These are phyloP conservation scores for Trichoderma erinaceum DNA, from an alignment of 495 filamentous ascomycete species.

Conservation along the genomic window DNA sequence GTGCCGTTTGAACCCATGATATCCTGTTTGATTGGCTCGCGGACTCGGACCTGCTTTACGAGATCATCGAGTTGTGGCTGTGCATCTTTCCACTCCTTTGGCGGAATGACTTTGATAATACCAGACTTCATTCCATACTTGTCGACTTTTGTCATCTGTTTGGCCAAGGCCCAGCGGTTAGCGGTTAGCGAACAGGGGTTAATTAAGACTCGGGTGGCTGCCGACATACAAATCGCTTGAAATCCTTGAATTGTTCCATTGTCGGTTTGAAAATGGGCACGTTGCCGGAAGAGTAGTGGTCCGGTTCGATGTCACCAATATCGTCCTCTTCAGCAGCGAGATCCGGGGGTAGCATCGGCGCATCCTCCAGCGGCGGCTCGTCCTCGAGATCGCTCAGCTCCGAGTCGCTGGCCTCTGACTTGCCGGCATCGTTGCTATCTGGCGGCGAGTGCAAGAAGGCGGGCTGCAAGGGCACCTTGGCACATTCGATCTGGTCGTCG, in stretches of 20 bases:
- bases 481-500: constrained; percentile 14
- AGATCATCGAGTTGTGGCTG: constrained; percentile 73
- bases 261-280: constrained; percentile 94
- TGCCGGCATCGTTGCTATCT: constrained; percentile 46
- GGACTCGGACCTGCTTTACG: constrained; percentile 85
- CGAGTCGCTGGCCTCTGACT: constrained; percentile 46
- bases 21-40: constrained; percentile 95
- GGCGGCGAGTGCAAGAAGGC: constrained; percentile 45
- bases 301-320: constrained; percentile 67
- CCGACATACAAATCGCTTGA: constrained; percentile 65
- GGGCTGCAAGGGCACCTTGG: constrained; percentile 25
- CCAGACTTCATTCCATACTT: constrained; percentile 95
- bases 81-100: constrained; percentile 83
- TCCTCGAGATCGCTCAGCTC: constrained; percentile 53
- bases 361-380: constrained; percentile 31
- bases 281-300: constrained; percentile 75
- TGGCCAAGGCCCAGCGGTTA: constrained; percentile 11
- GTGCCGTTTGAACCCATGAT: constrained; percentile 90
- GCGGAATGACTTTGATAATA: constrained; percentile 92
- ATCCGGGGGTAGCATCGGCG: constrained; percentile 19
- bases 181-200: background rate
- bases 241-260: constrained; percentile 89
- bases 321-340: constrained; percentile 47
- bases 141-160: constrained; percentile 71
- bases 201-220: constrained; percentile 10